Conservation (phyloP, 257 asterid genomes). For the Solanum chilense region DNA sequence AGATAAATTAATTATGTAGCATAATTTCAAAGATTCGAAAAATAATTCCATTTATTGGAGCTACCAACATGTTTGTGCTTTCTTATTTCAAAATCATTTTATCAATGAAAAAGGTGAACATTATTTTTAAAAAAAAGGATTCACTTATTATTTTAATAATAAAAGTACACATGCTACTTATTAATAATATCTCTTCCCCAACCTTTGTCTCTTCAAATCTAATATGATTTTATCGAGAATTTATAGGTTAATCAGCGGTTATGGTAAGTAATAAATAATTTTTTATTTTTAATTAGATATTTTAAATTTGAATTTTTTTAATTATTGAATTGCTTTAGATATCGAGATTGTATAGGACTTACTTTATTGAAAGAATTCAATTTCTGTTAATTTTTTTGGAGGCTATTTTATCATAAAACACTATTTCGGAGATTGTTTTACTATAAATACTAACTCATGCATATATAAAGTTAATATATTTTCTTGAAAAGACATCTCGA, state of each 20-base stretch:
- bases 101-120: not conserved
- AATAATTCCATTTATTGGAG: not conserved
- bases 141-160: not conserved
- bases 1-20: not conserved
- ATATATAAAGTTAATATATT: too few species aligned
- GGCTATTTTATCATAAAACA: too few species aligned
- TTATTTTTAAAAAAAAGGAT: not conserved
- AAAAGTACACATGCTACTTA: not conserved
- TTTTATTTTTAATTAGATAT: too few species aligned
- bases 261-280: too few species aligned
- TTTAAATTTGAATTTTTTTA: too few species aligned
- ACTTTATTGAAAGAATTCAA: too few species aligned
- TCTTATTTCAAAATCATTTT: not conserved
- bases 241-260: too few species aligned
- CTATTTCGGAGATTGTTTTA: too few species aligned
- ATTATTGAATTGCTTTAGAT: not conserved
- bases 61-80: not conserved
- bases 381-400: too few species aligned
- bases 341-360: not conserved
- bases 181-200: not conserved
- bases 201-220: not conserved
- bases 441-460: not conserved
- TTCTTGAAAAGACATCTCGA: too few species aligned
- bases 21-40: not conserved
- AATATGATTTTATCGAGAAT: not conserved